Percentiles rank a stretch among this genome's conserved stretches.
phyloP scores from a whole-genome alignment of 129 eudicot species.

The Tagetes erecta region DNA sequence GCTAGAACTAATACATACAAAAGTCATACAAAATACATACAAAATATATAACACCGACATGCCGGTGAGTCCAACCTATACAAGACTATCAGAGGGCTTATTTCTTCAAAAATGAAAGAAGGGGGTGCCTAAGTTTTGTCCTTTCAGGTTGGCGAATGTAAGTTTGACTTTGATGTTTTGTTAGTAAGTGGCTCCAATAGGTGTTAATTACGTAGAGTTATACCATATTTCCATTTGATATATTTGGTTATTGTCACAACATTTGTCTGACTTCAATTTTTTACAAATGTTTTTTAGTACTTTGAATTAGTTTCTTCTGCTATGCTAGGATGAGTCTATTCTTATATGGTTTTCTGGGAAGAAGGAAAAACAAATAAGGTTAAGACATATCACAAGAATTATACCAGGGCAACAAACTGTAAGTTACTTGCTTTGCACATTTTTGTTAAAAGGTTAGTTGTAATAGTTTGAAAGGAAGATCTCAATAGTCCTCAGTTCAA shows the following conservation, averaged over 20 bases:
- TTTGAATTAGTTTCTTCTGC: constrained; percentile 11
- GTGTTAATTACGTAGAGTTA: neutral
- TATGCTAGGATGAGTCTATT: constrained; percentile 86
- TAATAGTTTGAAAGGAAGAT: constrained; percentile 12
- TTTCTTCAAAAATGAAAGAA: constrained; percentile 93
- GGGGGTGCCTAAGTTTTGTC: constrained; percentile 96
- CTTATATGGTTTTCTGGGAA: constrained; percentile 94
- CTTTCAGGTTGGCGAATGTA: constrained; percentile 93
- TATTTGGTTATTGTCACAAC: neutral
- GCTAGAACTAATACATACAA: too few species aligned
- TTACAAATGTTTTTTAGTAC: neutral
- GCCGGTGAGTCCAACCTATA: too few species aligned
- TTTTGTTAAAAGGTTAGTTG: constrained; percentile 3
- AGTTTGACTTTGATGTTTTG: constrained; percentile 29
- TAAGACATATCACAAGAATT: constrained; percentile 83
- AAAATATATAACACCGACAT: too few species aligned
- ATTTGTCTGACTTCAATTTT: too few species aligned
- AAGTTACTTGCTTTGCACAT: constrained; percentile 42
- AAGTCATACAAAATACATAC: too few species aligned
- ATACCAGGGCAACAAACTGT: constrained; percentile 98
- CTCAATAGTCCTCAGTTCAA: neutral
- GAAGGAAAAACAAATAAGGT: constrained; percentile 90
- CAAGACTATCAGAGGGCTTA: constrained; percentile 53
- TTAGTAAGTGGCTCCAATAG: neutral
- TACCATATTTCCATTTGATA: neutral